Evolutionary conservation across 1,284 basidiomycete genomes (phyloP), one percentile per base, ranked within the genome.

Genomic region (Trametes polyzona): DNA sequence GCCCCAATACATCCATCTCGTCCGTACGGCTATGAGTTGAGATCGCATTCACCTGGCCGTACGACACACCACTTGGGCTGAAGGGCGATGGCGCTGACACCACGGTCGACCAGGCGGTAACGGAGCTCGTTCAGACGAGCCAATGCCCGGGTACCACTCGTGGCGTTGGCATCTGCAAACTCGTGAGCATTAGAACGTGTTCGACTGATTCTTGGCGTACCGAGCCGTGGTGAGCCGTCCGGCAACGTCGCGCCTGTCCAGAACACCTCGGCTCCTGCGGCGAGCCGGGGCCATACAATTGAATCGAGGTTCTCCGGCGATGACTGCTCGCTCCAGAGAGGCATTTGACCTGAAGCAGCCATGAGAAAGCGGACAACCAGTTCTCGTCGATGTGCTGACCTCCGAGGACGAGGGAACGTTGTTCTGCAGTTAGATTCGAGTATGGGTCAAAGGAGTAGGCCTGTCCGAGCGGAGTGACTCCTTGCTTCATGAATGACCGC

Each of bases 31-130:
- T 49, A 67, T 16, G 63, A 58, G 40, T 64, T 52, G 14, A 83
- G 58, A 68, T 86, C 79, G 65, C 86, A 87, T 33, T 69, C 72
- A 3, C 78, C 82, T 0, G 89, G 86, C 14, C 89, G 74, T 29
- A 93, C 64, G 11, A 85, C 90, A 73, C 92, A 94, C 87, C 88
- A 94, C 58, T 84, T 77, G 0, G 92, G 92, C 72, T 94, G 91
- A 26, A 95, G 71, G 1, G 88, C 76, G 49, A 85, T 84, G 0
- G 91, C 88, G 2, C 70, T 72, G 6, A 93, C 77, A 4, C 90
- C 91, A 21, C 87, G 74, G 51, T 83, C 77, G 12, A 86, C 83
- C 69, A 93, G 78, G 24, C 92, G 78, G 70, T 81, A 92, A 12
- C 79, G 75, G 14, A 90, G 65, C 64, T 93, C 92, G 61, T 95